These are phyloP conservation scores for Amylocarpus encephaloides DNA, from an alignment of 2,329 filamentous ascomycete species.

Conservation along the genomic window DNA sequence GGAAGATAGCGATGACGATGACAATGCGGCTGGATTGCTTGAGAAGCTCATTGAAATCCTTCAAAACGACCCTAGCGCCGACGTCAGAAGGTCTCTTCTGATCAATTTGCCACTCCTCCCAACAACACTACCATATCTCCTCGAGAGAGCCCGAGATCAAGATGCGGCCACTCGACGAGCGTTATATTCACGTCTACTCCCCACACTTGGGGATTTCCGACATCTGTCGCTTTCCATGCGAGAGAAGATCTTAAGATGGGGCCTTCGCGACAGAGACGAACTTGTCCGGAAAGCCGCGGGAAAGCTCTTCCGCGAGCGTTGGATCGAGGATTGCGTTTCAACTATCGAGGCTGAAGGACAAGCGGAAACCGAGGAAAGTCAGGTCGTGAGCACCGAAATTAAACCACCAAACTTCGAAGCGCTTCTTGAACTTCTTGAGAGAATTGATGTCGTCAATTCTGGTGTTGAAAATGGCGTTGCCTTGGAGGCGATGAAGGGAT, in stretches of 20 bases:
- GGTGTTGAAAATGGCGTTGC: constrained; percentile 86
- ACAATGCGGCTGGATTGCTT: constrained; percentile 62
- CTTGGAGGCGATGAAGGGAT: constrained; percentile 88
- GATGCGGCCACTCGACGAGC: constrained; percentile 78
- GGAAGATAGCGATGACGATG: constrained; percentile 65
- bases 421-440: constrained; percentile 81
- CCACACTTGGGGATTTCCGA: constrained; percentile 86
- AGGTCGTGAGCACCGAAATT: constrained; percentile 38
- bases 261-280: constrained; percentile 87
- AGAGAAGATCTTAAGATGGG: constrained; percentile 93
- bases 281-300: constrained; percentile 88
- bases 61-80: constrained; percentile 89
- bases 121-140: constrained; percentile 73
- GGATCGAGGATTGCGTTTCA: constrained; percentile 91
- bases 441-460: constrained; percentile 88
- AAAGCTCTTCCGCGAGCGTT: constrained; percentile 86
- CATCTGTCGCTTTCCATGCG: constrained; percentile 89
- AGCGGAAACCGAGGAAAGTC: constrained; percentile 31
- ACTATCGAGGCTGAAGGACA: constrained; percentile 47
- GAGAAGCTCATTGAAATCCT: constrained; percentile 81
- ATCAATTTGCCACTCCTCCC: constrained; percentile 85
- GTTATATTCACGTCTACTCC: constrained; percentile 80
- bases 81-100: constrained; percentile 82
- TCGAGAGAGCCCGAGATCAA: constrained; percentile 85
- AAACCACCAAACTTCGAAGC: constrained; percentile 70